phyloP scores from a whole-genome alignment of 768 basidiomycete species.

The Rhodocollybia butyracea region DNA sequence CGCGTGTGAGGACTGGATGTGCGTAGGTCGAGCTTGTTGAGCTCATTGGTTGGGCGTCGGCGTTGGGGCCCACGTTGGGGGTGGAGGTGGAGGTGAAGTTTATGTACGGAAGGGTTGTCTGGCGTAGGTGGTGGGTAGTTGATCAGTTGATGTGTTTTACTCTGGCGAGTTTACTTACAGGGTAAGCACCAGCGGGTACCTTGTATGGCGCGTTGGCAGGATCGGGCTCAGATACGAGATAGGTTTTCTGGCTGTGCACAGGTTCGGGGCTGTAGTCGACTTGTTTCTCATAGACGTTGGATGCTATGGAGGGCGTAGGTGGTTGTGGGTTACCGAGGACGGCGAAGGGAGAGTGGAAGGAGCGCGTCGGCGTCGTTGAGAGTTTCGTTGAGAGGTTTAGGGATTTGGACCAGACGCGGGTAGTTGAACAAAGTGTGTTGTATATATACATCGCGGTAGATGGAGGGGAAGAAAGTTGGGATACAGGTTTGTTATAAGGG shows the following conservation, averaged over 20 bases:
- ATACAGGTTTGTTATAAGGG: too few species aligned
- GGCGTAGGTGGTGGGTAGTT: too few species aligned
- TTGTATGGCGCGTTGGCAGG: conserved; percentile 55
- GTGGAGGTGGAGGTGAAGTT: conserved; percentile 38
- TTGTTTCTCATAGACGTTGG: conserved; percentile 60
- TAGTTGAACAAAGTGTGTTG: conserved; percentile 17
- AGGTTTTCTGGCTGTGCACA: conserved; percentile 48
- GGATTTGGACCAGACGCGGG: conserved; percentile 20
- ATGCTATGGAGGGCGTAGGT: conserved; percentile 27
- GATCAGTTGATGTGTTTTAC: too few species aligned
- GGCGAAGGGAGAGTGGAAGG: conserved; percentile 66
- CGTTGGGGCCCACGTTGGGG: conserved; percentile 31
- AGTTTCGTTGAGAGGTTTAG: conserved; percentile 17
- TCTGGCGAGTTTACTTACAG: conserved; percentile 1
- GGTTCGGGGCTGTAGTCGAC: conserved; percentile 50
- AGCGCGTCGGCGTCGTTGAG: conserved; percentile 32
- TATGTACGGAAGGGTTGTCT: conserved; percentile 24
- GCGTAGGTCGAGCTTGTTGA: conserved; percentile 42
- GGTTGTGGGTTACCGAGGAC: conserved; percentile 40
- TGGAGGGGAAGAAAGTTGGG: conserved; percentile 9
- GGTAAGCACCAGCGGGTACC: conserved; percentile 70
- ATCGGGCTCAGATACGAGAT: conserved; percentile 75
- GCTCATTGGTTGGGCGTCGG: too few species aligned
- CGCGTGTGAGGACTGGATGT: conserved; percentile 41
- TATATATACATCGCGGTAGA: conserved; percentile 34